These are phyloP conservation scores for Colletotrichum shisoi DNA, from an alignment of 2,329 filamentous ascomycete genomes.

Conservation along the genomic window DNA sequence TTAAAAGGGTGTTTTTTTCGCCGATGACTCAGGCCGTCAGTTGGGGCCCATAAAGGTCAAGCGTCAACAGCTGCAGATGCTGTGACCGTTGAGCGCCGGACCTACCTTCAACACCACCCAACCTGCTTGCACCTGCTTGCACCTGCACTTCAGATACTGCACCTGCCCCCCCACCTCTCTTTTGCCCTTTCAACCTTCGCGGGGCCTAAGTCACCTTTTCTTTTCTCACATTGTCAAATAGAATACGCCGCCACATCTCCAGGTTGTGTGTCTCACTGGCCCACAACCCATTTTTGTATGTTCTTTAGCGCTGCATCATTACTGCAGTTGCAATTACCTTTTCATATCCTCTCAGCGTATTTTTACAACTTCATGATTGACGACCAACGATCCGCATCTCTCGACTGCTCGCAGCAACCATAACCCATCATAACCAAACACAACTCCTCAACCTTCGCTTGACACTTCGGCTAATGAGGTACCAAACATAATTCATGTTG, in stretches of 20 bases:
- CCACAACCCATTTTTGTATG: not conserved
- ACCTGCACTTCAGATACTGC: not conserved
- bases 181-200: not conserved
- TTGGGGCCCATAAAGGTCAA: no score
- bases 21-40: no score
- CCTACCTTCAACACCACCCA: not conserved
- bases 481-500: not conserved
- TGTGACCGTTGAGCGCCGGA: constrained; percentile 10
- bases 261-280: not conserved
- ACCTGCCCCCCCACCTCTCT: not conserved
- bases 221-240: not conserved
- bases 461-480: not conserved
- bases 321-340: not conserved
- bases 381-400: not conserved
- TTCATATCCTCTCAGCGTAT: not conserved
- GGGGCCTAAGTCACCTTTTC: not conserved
- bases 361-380: constrained; percentile 7
- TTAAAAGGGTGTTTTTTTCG: no score
- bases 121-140: no score
- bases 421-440: not conserved
- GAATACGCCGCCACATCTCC: not conserved
- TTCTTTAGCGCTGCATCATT: not conserved
- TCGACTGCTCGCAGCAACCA: not conserved
- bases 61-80: not conserved
- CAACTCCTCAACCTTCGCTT: not conserved